Evolutionary conservation across 2,329 filamentous ascomycete genomes (phyloP), one percentile per base, ranked within the genome.

Genomic region (Xylaria multiplex): DNA sequence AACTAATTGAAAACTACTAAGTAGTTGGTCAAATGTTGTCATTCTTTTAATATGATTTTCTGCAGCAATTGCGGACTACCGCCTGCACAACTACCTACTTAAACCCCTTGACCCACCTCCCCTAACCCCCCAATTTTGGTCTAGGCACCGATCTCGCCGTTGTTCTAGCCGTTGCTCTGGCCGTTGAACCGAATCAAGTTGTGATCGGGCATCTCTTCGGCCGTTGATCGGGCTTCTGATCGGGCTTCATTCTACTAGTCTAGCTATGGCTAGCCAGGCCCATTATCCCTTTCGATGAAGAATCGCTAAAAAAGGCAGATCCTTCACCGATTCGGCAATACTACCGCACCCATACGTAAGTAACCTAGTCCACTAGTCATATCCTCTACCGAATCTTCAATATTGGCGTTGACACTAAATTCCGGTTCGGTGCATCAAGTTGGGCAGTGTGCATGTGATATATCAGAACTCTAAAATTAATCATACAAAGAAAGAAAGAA

Each of bases 361-460:
- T 35, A 48, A 59, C 35, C 22, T 8, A 32, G 11, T 13, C 35
- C 11, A 37, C 7, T 37, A 43, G 14, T n/a, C n/a, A 6, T 42
- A 13, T 42, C 14, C 7, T 27, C 40, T 37, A 14, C 42, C 27
- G 22, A 48, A 4, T 42, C 32, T 1, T 49, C 22, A 27, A 16
- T n/a, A 24, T 42, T 53, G 2, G 8, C 22, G 27, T 40, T 53
- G 27, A 24, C 30, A n/a, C 13, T 9, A 30, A 30, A 53, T 58
- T 8, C 9, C 37, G 24, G 14, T 37, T 6, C 30, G 7, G 42
- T 42, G n/a, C 9, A 32, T 52, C 13, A 13, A 27, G 48, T 13
- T 46, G 30, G 46, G 61, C 19, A 46, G 54, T 16, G 30, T 46
- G 19, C 5, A 9, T 53, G 53, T 46, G 48, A 58, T 46, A 46